These are phyloP conservation scores for Claviceps arundinis DNA, from an alignment of 2,329 filamentous ascomycete species.

Conservation along the genomic window DNA sequence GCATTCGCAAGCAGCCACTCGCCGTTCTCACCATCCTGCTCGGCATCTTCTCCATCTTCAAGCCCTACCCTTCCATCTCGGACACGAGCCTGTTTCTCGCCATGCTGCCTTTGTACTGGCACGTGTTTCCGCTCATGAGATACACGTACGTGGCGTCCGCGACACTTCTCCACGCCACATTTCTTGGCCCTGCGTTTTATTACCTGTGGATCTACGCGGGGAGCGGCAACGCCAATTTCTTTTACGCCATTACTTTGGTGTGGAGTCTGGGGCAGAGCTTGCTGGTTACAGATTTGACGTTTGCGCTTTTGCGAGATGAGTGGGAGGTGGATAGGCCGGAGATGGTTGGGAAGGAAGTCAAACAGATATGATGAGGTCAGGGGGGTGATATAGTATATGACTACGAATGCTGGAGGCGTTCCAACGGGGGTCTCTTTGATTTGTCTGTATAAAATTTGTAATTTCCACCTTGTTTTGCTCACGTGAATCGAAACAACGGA, in stretches of 20 bases:
- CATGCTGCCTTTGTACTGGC: slow-evolving; percentile 73
- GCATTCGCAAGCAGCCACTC: slow-evolving; percentile 72
- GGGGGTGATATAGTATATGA: background rate
- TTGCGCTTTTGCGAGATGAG: slow-evolving; percentile 81
- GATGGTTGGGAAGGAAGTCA: slow-evolving; percentile 75
- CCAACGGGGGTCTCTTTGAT: too few species aligned
- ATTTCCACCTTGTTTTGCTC: too few species aligned
- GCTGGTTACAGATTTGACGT: slow-evolving; percentile 75
- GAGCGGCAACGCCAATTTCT: slow-evolving; percentile 97
- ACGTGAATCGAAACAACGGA: too few species aligned
- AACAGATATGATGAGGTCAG: slow-evolving; percentile 58
- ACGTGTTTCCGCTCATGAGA: slow-evolving; percentile 84
- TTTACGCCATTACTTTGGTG: slow-evolving; percentile 97
- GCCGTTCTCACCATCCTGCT: slow-evolving; percentile 75
- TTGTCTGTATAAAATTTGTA: too few species aligned
- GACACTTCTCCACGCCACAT: slow-evolving; percentile 72
- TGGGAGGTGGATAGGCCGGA: slow-evolving; percentile 88
- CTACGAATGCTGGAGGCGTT: background rate
- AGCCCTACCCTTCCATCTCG: slow-evolving; percentile 87
- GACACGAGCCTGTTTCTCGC: slow-evolving; percentile 80
- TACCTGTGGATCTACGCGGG: slow-evolving; percentile 97
- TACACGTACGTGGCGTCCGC: slow-evolving; percentile 82
- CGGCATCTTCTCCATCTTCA: slow-evolving; percentile 88
- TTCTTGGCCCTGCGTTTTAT: slow-evolving; percentile 90
- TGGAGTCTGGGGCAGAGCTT: slow-evolving; percentile 88